A percentile compares a stretch with the other conserved stretches of the same genome.
Conservation (phyloP, 495 filamentous ascomycete genomes). For the Tirmania nivea region DNA sequence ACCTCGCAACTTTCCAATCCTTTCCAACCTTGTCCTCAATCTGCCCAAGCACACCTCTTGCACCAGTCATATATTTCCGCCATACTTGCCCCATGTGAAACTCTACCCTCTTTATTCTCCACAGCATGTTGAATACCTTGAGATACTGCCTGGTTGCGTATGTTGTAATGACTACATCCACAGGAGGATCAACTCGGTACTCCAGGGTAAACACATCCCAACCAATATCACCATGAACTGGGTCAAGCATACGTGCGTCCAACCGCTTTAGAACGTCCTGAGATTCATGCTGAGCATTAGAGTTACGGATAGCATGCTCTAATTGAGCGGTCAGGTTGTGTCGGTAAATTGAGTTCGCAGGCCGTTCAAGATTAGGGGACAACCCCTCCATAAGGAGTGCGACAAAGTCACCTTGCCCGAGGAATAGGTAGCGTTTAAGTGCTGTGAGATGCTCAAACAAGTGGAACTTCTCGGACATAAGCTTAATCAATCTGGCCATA, state of each 20-base stretch:
- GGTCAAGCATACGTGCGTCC: constrained; percentile 88
- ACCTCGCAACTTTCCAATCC: constrained; percentile 78
- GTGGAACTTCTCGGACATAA: constrained; percentile 87
- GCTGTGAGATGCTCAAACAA: constrained; percentile 81
- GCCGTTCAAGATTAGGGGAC: constrained; percentile 74
- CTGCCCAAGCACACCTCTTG: constrained; percentile 69
- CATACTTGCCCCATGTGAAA: constrained; percentile 79
- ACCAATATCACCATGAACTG: constrained; percentile 88
- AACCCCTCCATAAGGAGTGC: constrained; percentile 92
- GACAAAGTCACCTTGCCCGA: constrained; percentile 95
- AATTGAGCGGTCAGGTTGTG: constrained; percentile 92
- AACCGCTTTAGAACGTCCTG: constrained; percentile 81
- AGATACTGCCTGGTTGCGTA: constrained; percentile 91
- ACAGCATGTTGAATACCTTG: constrained; percentile 98
- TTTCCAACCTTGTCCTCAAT: constrained; percentile 51
- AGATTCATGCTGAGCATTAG: constrained; percentile 88
- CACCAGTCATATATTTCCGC: constrained; percentile 90
- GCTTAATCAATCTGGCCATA: constrained; percentile 80
- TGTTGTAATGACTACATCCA: constrained; percentile 91
- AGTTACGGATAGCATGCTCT: constrained; percentile 90
- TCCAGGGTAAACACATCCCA: constrained; percentile 99
- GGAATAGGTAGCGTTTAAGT: constrained; percentile 79
- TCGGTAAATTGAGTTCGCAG: constrained; percentile 83
- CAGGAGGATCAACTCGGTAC: constrained; percentile 93
- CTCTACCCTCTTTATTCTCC: constrained; percentile 94